Conservation (phyloP, 2,329 filamentous ascomycete species). For the Colletotrichum sp. region DNA sequence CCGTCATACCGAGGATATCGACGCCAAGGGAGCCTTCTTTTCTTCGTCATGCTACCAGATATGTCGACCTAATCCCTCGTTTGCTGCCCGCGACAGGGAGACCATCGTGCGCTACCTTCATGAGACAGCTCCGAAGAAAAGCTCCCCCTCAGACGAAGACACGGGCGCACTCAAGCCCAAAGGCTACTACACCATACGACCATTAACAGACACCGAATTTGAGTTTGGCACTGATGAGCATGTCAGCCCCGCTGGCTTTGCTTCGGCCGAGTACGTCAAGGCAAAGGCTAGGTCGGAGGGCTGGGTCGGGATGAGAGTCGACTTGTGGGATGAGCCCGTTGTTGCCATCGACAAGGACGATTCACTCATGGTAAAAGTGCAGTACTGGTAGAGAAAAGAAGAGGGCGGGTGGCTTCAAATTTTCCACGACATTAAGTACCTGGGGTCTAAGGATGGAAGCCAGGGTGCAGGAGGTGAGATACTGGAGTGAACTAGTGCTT, state of each 20-base stretch:
- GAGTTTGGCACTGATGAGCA: slow-evolving; percentile 23
- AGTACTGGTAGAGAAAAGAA: slow-evolving; percentile 34
- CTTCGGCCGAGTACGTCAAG: slow-evolving; percentile 11
- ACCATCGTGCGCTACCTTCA: slow-evolving; percentile 28
- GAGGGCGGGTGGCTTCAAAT: slow-evolving; percentile 24
- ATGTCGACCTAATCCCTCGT: slow-evolving; percentile 26
- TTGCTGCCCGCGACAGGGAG: slow-evolving; percentile 23
- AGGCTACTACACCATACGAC: slow-evolving; percentile 21
- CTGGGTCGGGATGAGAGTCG: slow-evolving; percentile 32
- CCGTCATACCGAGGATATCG: neutral
- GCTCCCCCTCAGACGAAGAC: neutral
- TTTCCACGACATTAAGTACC: slow-evolving; percentile 31
- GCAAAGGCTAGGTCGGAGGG: slow-evolving; percentile 17
- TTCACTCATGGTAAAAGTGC: slow-evolving; percentile 29
- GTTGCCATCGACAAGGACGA: neutral
- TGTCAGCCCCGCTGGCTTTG: slow-evolving; percentile 16
- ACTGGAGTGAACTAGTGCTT: neutral
- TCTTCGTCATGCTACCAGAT: slow-evolving; percentile 21
- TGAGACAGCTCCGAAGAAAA: slow-evolving; percentile 15
- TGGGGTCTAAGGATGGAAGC: slow-evolving; percentile 29
- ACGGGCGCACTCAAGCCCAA: neutral
- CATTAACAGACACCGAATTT: slow-evolving; percentile 13
- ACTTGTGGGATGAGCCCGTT: slow-evolving; percentile 28
- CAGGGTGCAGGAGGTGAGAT: slow-evolving; percentile 23
- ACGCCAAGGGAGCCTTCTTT: slow-evolving; percentile 1